A percentile compares a stretch with the other conserved stretches of the same genome.
Conservation (phyloP, 768 basidiomycete species). For the Rhodotorula graminis region DNA sequence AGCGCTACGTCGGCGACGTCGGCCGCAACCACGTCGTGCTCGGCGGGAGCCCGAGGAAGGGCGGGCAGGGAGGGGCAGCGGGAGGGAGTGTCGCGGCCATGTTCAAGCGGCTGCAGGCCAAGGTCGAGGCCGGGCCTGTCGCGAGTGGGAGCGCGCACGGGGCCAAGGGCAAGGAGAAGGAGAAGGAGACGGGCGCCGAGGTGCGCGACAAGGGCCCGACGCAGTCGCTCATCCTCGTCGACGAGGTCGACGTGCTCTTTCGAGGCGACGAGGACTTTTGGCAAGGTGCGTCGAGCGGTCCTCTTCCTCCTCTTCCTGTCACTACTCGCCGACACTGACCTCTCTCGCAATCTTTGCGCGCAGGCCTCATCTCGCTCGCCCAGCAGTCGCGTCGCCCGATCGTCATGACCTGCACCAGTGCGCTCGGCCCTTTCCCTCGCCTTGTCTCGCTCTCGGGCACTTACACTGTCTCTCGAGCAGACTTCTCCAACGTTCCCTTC, state of each 20-base stretch:
- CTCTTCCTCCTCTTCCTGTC: too few species aligned
- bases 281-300: conserved; percentile 39
- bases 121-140: not conserved
- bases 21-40: conserved; percentile 82
- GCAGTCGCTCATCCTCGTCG: conserved; percentile 84
- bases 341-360: conserved; percentile 48
- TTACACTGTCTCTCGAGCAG: conserved; percentile 49
- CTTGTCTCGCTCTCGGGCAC: not conserved
- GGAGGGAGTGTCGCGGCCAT: conserved; percentile 11
- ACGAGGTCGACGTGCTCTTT: conserved; percentile 92
- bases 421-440: conserved; percentile 40
- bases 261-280: conserved; percentile 65
- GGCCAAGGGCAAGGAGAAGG: not conserved
- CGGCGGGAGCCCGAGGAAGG: conserved; percentile 21
- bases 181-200: not conserved
- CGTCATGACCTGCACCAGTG: conserved; percentile 92
- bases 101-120: conserved; percentile 21
- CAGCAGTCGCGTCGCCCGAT: conserved; percentile 79
- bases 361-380: conserved; percentile 72
- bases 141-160: too few species aligned
- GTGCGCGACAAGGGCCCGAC: conserved; percentile 47
- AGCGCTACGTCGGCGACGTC: conserved; percentile 79
- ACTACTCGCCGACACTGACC: not conserved
- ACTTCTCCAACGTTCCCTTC: conserved; percentile 66
- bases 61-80: too few species aligned